phyloP scores from a whole-genome alignment of 257 asterid species.

The Solanum bulbocastanum region DNA sequence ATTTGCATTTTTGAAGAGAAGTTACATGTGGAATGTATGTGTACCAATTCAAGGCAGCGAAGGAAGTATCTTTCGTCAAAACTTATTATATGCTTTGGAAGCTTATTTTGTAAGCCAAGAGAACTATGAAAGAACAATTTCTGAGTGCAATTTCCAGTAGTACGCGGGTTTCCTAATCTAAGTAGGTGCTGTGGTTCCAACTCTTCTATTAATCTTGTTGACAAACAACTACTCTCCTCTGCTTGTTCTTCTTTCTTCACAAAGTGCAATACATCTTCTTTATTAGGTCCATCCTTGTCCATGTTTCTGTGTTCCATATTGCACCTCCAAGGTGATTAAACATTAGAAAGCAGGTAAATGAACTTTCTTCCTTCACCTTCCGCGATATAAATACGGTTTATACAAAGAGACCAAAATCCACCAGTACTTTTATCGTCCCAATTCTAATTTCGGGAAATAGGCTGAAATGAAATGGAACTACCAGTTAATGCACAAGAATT shows the following conservation, averaged over 20 bases:
- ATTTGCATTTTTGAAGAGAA: constrained; percentile 26
- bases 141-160: constrained; percentile 22
- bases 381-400: background rate
- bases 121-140: constrained; percentile 26
- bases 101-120: constrained; percentile 21
- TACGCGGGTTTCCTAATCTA: constrained; percentile 22
- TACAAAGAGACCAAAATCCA: background rate
- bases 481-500: background rate
- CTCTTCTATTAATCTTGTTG: constrained; percentile 8
- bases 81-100: constrained; percentile 55
- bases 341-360: constrained; percentile 13
- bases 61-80: constrained; percentile 59
- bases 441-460: background rate
- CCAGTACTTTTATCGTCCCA: background rate
- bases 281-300: constrained; percentile 23
- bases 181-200: constrained; percentile 16
- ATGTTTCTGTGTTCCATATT: constrained; percentile 30
- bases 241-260: constrained; percentile 22
- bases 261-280: constrained; percentile 16
- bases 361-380: background rate
- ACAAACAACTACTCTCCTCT: constrained; percentile 18
- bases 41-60: constrained; percentile 63
- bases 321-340: constrained; percentile 17
- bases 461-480: background rate
- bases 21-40: constrained; percentile 30